Evolutionary conservation across 306 rosid genomes (phyloP).

Genomic region (Begonia peltatifolia): DNA sequence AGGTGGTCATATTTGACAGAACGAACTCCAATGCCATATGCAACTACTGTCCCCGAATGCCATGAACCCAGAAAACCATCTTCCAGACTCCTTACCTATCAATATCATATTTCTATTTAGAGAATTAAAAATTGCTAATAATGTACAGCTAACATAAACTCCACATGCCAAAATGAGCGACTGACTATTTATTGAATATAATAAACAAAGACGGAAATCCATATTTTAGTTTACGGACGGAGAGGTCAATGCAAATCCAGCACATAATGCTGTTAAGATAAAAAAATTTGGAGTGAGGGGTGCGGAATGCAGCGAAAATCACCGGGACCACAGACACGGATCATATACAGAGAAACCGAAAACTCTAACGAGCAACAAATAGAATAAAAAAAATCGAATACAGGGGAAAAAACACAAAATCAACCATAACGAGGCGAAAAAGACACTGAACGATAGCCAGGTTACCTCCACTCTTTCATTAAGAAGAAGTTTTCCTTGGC

Average conservation of each 20-base stretch:
- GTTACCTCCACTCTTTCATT: slow-evolving; percentile 31
- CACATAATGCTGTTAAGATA: not conserved
- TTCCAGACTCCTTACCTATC: slow-evolving; percentile 69
- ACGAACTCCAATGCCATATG: slow-evolving; percentile 25
- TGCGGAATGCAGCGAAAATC: not conserved
- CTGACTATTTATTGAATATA: not conserved
- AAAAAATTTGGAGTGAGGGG: too few species aligned
- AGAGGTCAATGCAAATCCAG: not conserved
- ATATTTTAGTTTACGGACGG: not conserved
- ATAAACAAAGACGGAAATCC: not conserved
- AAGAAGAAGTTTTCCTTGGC: slow-evolving; percentile 12
- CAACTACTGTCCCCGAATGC: slow-evolving; percentile 48
- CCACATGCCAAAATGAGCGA: not conserved
- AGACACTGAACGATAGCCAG: not conserved
- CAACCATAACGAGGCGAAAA: not conserved
- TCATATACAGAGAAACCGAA: not conserved
- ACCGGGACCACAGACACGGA: not conserved
- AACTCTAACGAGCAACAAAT: not conserved
- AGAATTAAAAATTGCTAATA: not conserved
- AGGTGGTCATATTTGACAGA: slow-evolving; percentile 39
- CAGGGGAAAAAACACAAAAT: not conserved
- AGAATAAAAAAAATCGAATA: not conserved
- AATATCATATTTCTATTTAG: slow-evolving; percentile 6
- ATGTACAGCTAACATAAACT: not conserved
- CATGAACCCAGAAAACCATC: slow-evolving; percentile 80